Percentiles rank a stretch among this genome's conserved stretches.
phyloP scores from a whole-genome alignment of 257 asterid genomes.

The Solanum chilense region DNA sequence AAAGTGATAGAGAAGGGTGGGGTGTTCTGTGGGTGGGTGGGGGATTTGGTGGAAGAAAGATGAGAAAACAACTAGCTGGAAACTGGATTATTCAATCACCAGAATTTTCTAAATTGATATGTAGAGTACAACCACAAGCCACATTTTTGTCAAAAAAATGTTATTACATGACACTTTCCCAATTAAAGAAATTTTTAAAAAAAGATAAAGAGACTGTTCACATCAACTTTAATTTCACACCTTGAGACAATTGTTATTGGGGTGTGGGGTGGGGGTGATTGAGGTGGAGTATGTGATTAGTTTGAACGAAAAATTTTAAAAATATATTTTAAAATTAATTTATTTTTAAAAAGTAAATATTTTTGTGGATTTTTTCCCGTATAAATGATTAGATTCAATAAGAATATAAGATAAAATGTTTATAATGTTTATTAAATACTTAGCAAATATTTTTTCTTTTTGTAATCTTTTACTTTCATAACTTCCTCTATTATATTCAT shows the following conservation, averaged over 20 bases:
- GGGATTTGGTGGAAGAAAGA: not conserved
- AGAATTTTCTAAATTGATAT: not conserved
- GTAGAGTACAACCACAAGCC: not conserved
- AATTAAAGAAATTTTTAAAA: not conserved
- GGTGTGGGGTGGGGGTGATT: not conserved
- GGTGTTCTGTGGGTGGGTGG: not conserved
- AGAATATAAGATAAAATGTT: too few species aligned
- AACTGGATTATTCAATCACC: not conserved
- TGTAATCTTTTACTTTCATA: too few species aligned
- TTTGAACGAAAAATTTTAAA: too few species aligned
- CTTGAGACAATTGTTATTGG: not conserved
- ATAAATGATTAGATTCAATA: not conserved
- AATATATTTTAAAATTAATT: too few species aligned
- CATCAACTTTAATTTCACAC: not conserved
- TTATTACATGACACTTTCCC: not conserved
- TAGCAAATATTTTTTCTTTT: not conserved
- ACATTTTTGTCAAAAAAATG: not conserved
- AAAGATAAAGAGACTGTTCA: not conserved
- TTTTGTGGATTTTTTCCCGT: too few species aligned
- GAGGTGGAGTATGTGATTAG: too few species aligned
- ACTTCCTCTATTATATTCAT: too few species aligned
- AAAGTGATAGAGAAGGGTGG: not conserved
- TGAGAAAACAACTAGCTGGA: not conserved
- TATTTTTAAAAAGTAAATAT: too few species aligned
- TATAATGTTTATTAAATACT: too few species aligned